Evolutionary conservation across 2,329 filamentous ascomycete species (phyloP).

Genomic region (Xylariaceae sp.): DNA sequence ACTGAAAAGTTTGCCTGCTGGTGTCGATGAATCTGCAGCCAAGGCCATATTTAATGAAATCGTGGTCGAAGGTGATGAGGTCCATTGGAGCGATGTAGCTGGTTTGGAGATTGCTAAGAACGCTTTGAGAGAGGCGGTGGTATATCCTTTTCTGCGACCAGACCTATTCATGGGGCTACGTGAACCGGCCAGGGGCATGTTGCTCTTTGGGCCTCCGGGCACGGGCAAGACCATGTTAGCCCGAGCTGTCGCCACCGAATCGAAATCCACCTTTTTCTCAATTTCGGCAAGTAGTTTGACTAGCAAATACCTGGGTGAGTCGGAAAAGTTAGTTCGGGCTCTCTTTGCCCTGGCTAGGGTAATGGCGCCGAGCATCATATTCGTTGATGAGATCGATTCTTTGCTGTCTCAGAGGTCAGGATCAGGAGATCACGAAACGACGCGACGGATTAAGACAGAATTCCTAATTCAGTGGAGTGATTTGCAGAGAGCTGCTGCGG

Average conservation of each 20-base stretch:
- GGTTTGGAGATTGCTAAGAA: slow-evolving; percentile 86
- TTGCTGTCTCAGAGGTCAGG: slow-evolving; percentile 78
- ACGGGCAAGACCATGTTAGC: slow-evolving; percentile 99
- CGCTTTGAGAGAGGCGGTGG: slow-evolving; percentile 88
- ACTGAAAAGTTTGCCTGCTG: slow-evolving; percentile 71
- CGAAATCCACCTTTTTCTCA: slow-evolving; percentile 90
- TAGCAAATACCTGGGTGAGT: slow-evolving; percentile 93
- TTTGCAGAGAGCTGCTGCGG: slow-evolving; percentile 83
- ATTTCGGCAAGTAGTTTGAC: slow-evolving; percentile 93
- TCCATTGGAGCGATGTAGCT: slow-evolving; percentile 90
- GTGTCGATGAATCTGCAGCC: slow-evolving; percentile 75
- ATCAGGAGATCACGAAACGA: slow-evolving; percentile 85
- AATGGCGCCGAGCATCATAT: slow-evolving; percentile 91
- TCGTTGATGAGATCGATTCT: slow-evolving; percentile 97
- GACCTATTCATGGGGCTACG: slow-evolving; percentile 94
- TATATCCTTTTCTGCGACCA: slow-evolving; percentile 92
- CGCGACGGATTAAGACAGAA: slow-evolving; percentile 90
- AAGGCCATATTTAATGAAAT: slow-evolving; percentile 95
- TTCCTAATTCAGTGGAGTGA: slow-evolving; percentile 98
- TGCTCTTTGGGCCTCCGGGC: slow-evolving; percentile 93
- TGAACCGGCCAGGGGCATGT: slow-evolving; percentile 90
- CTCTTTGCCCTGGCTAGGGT: slow-evolving; percentile 85
- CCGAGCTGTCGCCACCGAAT: slow-evolving; percentile 89
- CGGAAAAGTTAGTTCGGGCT: slow-evolving; percentile 90
- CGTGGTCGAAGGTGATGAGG: slow-evolving; percentile 87